Base-by-base conservation (phyloP, 768 basidiomycete species). In the Tephrocybe rancida region DNA sequence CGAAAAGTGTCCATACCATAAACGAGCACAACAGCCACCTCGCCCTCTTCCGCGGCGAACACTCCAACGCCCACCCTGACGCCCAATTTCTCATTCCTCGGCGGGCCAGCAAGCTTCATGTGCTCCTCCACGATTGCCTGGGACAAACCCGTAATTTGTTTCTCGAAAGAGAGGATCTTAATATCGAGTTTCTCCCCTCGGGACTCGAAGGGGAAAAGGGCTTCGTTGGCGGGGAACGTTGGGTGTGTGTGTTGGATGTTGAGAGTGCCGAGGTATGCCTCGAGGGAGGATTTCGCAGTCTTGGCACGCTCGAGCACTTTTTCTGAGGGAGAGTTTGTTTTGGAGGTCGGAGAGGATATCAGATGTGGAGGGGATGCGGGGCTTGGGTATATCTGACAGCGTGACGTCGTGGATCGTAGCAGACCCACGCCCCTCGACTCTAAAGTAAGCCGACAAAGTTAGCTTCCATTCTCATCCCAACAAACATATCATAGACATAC, bases 1-100 rank as follows among this genome's bases (percentile, higher is more conserved):
- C 27, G 18, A 11, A 14, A 26, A 18, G 46, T 19, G 52, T 66
- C 8, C 26, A n/a, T n/a, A 73, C 71, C 66, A 55, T 73, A 73
- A 10, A 64, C 62, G 18, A 74, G 51, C 16, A 63, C 61, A 16
- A 72, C 58, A 38, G 70, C 63, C 3, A 72, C 64, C 26, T 69
- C 62, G 24, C 62, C 65, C 32, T 57, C 65, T 11, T 44, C 50
- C 25, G 62, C 60, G 10, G 64, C 66, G 35, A 69, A 67, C 1
- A 74, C 48, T 1, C 58, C 63, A 26, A 72, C 61, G 0, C 65
- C 52, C 0, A 53, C 66, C 27, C 55, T 53, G 7, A 56, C 54
- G n/a, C 57, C 52, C 10, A 63, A 30, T 30, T 59, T 56, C 34
- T 48, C 51, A 22, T 65, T 50, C 16, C 50, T 46, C 5, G 48